These are phyloP conservation scores for Bauhinia variegata DNA, from an alignment of 306 rosid species.

Conservation along the genomic window DNA sequence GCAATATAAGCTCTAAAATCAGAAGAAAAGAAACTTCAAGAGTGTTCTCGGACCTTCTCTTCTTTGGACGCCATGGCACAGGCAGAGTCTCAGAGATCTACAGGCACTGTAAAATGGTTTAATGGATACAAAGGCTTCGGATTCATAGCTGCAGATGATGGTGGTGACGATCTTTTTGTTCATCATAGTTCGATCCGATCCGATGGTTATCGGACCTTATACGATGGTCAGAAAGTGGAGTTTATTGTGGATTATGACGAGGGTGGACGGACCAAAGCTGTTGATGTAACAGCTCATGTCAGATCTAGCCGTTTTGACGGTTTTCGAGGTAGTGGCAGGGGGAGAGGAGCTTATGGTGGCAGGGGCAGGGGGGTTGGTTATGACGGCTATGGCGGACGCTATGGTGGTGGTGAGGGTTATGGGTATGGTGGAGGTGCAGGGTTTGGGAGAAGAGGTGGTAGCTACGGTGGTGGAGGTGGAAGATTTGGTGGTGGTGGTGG, in stretches of 20 bases:
- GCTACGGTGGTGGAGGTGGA: conserved; percentile 33
- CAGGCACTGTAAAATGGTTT: conserved; percentile 85
- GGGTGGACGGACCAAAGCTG: conserved; percentile 68
- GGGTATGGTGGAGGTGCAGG: conserved; percentile 34
- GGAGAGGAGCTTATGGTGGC: conserved; percentile 25
- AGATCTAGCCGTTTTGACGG: conserved; percentile 42
- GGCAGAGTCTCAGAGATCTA: conserved; percentile 55
- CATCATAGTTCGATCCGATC: conserved; percentile 81
- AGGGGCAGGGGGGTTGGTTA: conserved; percentile 46
- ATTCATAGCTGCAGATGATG: conserved; percentile 71
- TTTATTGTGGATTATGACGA: conserved; percentile 55
- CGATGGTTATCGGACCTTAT: conserved; percentile 69
- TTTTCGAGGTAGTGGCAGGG: conserved; percentile 33
- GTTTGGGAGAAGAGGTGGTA: conserved; percentile 30
- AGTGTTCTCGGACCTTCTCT: conserved; percentile 33
- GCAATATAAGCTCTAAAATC: neutral
- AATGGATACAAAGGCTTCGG: conserved; percentile 79
- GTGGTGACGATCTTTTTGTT: conserved; percentile 73
- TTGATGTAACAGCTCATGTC: conserved; percentile 52
- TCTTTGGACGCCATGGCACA: conserved; percentile 49
- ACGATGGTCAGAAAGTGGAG: conserved; percentile 67
- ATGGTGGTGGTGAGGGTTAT: conserved; percentile 26
- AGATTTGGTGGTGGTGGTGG: conserved; percentile 30
- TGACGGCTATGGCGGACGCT: conserved; percentile 39
- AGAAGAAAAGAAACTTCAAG: conserved; percentile 27